These are phyloP conservation scores for Gorgonomyces haynaldii DNA, from an alignment of 192 early-diverging fungal genomes.

Conservation along the genomic window DNA sequence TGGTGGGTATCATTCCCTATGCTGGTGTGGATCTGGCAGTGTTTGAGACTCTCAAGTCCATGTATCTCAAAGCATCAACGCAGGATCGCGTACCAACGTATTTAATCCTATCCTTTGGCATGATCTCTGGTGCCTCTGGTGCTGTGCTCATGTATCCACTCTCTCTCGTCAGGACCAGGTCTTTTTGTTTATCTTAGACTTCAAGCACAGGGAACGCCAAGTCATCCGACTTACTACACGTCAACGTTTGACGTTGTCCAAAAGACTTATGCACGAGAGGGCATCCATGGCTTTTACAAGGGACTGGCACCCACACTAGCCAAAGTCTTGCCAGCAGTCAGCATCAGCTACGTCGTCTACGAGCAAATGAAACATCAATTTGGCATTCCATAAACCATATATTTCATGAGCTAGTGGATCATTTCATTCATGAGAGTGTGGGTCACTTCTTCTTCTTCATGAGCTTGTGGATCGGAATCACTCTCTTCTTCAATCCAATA, in stretches of 20 bases:
- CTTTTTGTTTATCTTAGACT: constrained; percentile 34
- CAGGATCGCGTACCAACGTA: constrained; percentile 20
- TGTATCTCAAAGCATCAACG: constrained; percentile 24
- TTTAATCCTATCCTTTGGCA: constrained; percentile 51
- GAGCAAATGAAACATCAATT: too few relatives aligned
- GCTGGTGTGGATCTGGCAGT: constrained; percentile 61
- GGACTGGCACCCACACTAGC: constrained; percentile 60
- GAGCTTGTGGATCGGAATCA: neutral
- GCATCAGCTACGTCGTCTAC: constrained; percentile 34
- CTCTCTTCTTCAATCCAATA: neutral
- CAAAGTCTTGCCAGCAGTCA: constrained; percentile 66
- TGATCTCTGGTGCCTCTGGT: constrained; percentile 52
- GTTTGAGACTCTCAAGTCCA: constrained; percentile 62
- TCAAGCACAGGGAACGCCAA: constrained; percentile 68
- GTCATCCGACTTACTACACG: constrained; percentile 57
- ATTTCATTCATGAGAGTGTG: too few relatives aligned
- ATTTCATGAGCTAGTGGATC: too few relatives aligned
- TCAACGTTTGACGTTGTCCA: constrained; percentile 47
- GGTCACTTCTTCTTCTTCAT: neutral
- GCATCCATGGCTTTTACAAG: constrained; percentile 59
- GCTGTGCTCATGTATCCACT: constrained; percentile 66
- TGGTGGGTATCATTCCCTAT: constrained; percentile 69
- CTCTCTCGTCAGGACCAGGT: constrained; percentile 60
- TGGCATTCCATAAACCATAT: too few relatives aligned
- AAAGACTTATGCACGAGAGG: constrained; percentile 51